Conservation (phyloP, 345 rosid species). For the Gossypium ekmanianum region DNA sequence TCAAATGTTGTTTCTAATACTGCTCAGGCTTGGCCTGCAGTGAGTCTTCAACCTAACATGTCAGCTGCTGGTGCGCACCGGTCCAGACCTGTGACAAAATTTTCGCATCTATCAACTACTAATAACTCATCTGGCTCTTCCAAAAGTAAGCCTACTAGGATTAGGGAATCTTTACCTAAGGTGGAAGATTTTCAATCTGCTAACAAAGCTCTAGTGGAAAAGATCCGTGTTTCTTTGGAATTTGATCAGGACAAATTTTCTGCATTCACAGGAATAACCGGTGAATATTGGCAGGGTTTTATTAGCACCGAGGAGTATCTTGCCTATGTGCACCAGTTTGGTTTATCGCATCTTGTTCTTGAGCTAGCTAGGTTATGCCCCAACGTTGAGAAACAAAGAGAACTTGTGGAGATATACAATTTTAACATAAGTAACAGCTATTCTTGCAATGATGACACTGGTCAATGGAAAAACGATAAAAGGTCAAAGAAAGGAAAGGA, state of each 20-base stretch:
- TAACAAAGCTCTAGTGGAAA: constrained; percentile 58
- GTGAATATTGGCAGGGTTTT: constrained; percentile 48
- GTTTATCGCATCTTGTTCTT: constrained; percentile 47
- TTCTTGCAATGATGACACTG: constrained; percentile 20
- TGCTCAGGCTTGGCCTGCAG: constrained; percentile 43
- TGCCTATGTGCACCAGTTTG: constrained; percentile 42
- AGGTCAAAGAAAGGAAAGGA: constrained; percentile 35
- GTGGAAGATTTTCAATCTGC: constrained; percentile 53
- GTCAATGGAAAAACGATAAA: constrained; percentile 19
- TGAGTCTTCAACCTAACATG: constrained; percentile 27
- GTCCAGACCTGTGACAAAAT: constrained; percentile 21
- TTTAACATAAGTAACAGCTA: constrained; percentile 30
- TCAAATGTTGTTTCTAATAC: constrained; percentile 24
- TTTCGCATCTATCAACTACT: constrained; percentile 11
- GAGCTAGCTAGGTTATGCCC: constrained; percentile 65
- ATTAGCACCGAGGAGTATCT: constrained; percentile 44
- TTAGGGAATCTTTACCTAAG: constrained; percentile 21
- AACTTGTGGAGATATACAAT: constrained; percentile 44
- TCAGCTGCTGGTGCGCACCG: constrained; percentile 16
- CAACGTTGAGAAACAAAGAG: constrained; percentile 51
- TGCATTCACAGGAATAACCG: constrained; percentile 51
- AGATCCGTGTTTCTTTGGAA: constrained; percentile 47
- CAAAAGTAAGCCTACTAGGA: constrained; percentile 23
- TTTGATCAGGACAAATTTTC: constrained; percentile 45
- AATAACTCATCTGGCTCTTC: constrained; percentile 10